Conservation (phyloP, 2,329 filamentous ascomycete genomes). For the Passalora sequoiae region DNA sequence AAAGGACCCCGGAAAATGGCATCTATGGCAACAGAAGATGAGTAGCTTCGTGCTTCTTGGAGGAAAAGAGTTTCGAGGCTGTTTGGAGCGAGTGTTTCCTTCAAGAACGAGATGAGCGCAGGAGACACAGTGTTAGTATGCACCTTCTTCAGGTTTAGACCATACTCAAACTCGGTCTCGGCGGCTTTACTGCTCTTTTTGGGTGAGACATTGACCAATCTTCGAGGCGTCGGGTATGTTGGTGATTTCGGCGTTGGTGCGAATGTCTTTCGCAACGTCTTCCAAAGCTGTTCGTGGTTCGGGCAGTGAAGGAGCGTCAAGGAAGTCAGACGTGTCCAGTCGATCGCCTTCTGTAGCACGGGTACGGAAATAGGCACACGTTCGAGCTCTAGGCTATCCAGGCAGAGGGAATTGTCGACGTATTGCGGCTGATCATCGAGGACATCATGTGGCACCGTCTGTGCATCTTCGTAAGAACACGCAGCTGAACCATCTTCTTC, state of each 20-base stretch:
- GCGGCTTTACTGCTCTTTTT: constrained; percentile 18
- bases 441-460: constrained; percentile 12
- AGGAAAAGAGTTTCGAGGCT: constrained; percentile 74
- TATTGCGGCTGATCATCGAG: constrained; percentile 33
- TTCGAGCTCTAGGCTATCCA: constrained; percentile 72
- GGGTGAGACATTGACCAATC: constrained; percentile 29
- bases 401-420: constrained; percentile 55
- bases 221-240: constrained; percentile 35
- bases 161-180: constrained; percentile 42
- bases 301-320: constrained; percentile 70
- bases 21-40: constrained; percentile 60
- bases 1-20: constrained; percentile 66
- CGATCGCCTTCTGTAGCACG: constrained; percentile 64
- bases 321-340: constrained; percentile 67
- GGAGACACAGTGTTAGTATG: constrained; percentile 69
- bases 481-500: constrained; percentile 1
- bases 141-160: constrained; percentile 65
- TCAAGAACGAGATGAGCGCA: constrained; percentile 67
- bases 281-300: constrained; percentile 71
- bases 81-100: constrained; percentile 71
- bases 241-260: constrained; percentile 36
- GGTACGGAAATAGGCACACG: constrained; percentile 67
- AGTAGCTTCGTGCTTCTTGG: constrained; percentile 56
- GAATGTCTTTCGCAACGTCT: constrained; percentile 56
- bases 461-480: neutral